These are phyloP conservation scores for Entomortierella parvispora DNA, from an alignment of 192 early-diverging fungal species.

Conservation along the genomic window DNA sequence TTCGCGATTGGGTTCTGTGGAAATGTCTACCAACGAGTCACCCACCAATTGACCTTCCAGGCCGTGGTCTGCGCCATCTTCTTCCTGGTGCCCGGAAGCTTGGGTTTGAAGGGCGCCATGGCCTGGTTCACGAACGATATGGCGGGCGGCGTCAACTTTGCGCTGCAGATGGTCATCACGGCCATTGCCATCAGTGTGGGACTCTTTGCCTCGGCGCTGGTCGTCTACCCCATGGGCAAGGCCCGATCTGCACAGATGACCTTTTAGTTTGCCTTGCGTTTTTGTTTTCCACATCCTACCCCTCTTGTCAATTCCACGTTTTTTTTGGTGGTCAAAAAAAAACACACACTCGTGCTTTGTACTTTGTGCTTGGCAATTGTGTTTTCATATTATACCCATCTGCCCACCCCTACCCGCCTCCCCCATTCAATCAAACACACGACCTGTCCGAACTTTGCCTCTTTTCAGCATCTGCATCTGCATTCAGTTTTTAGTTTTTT, in stretches of 20 bases:
- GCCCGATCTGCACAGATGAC: constrained; percentile 60
- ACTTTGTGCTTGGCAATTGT: not conserved
- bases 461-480: too few relatives aligned
- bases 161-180: constrained; percentile 64
- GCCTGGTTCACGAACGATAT: constrained; percentile 69
- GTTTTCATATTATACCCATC: not conserved
- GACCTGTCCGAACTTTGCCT: too few relatives aligned
- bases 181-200: constrained; percentile 76
- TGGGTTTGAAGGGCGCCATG: constrained; percentile 71
- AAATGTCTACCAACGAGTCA: constrained; percentile 83
- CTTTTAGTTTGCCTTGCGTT: constrained; percentile 27
- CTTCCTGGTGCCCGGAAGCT: constrained; percentile 80
- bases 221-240: constrained; percentile 66
- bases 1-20: constrained; percentile 84
- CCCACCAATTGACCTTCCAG: constrained; percentile 78
- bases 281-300: not conserved
- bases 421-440: too few relatives aligned
- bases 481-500: too few relatives aligned
- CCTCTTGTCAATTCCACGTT: not conserved
- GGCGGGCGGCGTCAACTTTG: constrained; percentile 59
- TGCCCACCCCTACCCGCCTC: too few relatives aligned
- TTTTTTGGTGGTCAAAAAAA: not conserved
- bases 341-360: not conserved
- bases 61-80: constrained; percentile 85
- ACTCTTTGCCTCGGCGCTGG: constrained; percentile 72